Evolutionary conservation across 805 yeast genomes (phyloP), one percentile per base, ranked within the genome.

Genomic region (Debaryomyces prosopidis): DNA sequence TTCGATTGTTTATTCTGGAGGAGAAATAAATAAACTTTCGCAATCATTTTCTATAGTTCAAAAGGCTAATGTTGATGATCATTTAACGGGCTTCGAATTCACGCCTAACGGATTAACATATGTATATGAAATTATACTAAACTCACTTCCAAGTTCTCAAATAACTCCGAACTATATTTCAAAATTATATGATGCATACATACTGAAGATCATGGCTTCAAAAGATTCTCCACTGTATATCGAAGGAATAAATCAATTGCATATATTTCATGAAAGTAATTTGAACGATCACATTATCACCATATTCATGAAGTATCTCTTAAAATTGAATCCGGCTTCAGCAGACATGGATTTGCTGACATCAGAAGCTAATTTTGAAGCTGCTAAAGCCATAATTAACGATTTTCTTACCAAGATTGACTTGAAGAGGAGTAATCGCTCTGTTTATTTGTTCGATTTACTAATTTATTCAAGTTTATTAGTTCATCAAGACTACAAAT

Each of bases 401-500:
- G 59, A 59, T 17, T 70, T 66, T 46, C 51, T 53, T 38, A 47
- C 53, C 6, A 40, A 47, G 10, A 39, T 51, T 11, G 36, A 48
- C 2, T 27, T 59, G 11, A 43, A 46, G 4, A 41, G 62, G 2
- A 38, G 32, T 2, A 30, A 50, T 10, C 51, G 59, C 2, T 55
- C 58, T 5, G 53, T 62, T 1, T 61, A 58, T 18, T 48, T 62
- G 26, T 53, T 62, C 4, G 74, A 66, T 36, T 43, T 69, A 10
- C 48, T 72, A 49, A 58, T 71, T 9, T 52, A 55, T 33, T 52
- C 66, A n/a, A 55, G 67, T 15, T 54, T 72, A 31, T 34, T 53
- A 15, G 45, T 54, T n/a, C 73, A 70, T 47, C 52, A 62, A 11
- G 76, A 72, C 46, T 53, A 59, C 38, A 41, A 48, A 8, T 69